phyloP scores from a whole-genome alignment of 805 yeast species.

The Cyberlindnera nakhonratchasimensis region DNA sequence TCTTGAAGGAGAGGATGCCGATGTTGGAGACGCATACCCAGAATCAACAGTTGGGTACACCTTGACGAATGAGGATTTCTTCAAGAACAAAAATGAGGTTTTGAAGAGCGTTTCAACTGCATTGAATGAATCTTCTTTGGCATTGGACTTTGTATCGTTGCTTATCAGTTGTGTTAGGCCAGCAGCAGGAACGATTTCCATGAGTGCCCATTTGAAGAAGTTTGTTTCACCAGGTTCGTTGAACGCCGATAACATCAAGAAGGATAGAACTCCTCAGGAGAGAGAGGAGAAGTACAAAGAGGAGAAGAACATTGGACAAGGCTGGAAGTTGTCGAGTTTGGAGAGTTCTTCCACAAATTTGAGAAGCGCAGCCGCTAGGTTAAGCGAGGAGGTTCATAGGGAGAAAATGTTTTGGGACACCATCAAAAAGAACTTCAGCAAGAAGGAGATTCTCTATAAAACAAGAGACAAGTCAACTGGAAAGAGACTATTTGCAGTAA shows the following conservation, averaged over 20 bases:
- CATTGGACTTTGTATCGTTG: constrained; percentile 83
- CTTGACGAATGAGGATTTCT: constrained; percentile 42
- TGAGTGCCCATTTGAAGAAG: constrained; percentile 79
- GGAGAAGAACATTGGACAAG: constrained; percentile 37
- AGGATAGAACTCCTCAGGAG: constrained; percentile 22
- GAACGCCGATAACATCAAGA: constrained; percentile 38
- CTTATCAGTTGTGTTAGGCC: constrained; percentile 79
- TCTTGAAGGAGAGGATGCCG: constrained; percentile 9
- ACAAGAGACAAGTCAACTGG: constrained; percentile 53
- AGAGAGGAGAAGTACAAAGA: constrained; percentile 21
- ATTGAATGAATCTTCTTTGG: constrained; percentile 81
- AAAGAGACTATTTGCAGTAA: constrained; percentile 64
- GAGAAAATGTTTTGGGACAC: constrained; percentile 72
- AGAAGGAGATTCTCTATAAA: constrained; percentile 64
- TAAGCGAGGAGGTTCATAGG: constrained; percentile 50
- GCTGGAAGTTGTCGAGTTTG: constrained; percentile 82
- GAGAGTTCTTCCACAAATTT: constrained; percentile 51
- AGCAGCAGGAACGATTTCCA: constrained; percentile 79
- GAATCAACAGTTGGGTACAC: constrained; percentile 21
- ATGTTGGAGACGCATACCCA: constrained; percentile 15
- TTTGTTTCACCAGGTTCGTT: constrained; percentile 75
- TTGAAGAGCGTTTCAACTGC: constrained; percentile 58
- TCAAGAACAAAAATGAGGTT: constrained; percentile 50
- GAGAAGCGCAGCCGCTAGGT: constrained; percentile 44
- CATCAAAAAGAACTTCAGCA: constrained; percentile 25